Base-by-base conservation (phyloP, 2,329 filamentous ascomycete genomes). In the Colletotrichum trifolii region DNA sequence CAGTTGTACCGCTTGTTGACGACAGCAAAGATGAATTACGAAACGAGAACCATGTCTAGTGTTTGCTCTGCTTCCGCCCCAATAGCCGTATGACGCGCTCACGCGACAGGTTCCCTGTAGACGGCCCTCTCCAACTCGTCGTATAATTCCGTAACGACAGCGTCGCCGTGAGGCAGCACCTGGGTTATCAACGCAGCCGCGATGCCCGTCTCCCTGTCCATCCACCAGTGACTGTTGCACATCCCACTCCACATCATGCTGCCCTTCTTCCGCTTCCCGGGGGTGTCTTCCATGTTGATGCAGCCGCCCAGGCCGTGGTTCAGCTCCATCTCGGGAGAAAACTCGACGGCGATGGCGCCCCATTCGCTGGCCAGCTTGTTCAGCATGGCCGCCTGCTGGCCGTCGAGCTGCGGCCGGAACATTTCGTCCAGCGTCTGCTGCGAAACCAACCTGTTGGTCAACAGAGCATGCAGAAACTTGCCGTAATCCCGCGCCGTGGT, bases 221-320 rank as follows among this genome's bases (percentile, higher is more conserved):
- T 70, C 78, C 78, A 80, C 81, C 81, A 83, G 60, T 75, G 76
- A 15, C 75, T 73, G 60, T 82, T 82, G 25, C 70, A 71, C 64
- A 78, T 75, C 39, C 81, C 81, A n/a, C 72, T 72, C 81, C 81
- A 83, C 71, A 75, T 79, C 60, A 83, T 63, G 39, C 79, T 82
- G 0, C 80, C 80, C 67, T 75, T 77, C 50, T 70, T 74, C 42
- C 81, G 72, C 73, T 79, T 80, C 0, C 77, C 78, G 0, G 76
- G 73, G 8, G 77, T 71, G 57, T 82, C 76, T 34, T 74, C 73
- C 65, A 77, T 59, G 56, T 79, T 81, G 48, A 83, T 68, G 35
- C 79, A 68, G 4, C 80, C 81, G 4, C 73, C 74, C 8, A 82
- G 69, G 1, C 79, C 78, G 47, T 78, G 73, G 58, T 78, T 76